Percentiles rank a stretch among this genome's conserved stretches.
These are phyloP conservation scores for Wickerhamiella parazyma DNA, from an alignment of 805 yeast species.

Conservation along the genomic window DNA sequence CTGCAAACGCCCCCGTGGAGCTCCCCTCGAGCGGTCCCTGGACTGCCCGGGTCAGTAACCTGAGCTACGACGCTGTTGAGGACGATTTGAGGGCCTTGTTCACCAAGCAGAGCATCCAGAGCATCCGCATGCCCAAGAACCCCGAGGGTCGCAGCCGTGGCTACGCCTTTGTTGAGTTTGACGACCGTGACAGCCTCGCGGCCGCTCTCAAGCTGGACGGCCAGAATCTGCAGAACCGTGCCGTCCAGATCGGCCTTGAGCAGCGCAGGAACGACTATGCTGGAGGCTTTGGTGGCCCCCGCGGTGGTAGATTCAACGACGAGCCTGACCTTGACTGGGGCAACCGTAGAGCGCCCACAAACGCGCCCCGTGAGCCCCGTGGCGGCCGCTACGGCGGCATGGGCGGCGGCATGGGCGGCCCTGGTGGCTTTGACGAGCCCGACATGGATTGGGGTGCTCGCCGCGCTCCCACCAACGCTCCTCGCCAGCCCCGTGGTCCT, in stretches of 20 bases:
- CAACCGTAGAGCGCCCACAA: slow-evolving; percentile 14
- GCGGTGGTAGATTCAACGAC: slow-evolving; percentile 7
- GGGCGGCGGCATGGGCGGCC: neutral
- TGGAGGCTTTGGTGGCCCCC: slow-evolving; percentile 18
- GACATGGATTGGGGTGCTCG: slow-evolving; percentile 33
- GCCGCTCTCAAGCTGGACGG: slow-evolving; percentile 63
- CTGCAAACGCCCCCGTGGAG: slow-evolving; percentile 54
- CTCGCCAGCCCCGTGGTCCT: slow-evolving; percentile 23
- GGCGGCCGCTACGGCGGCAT: slow-evolving; percentile 1
- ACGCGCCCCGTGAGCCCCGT: slow-evolving; percentile 7
- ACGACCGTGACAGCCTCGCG: slow-evolving; percentile 62
- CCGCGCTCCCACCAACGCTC: slow-evolving; percentile 16
- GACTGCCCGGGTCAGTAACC: slow-evolving; percentile 76
- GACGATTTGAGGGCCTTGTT: slow-evolving; percentile 30
- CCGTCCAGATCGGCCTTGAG: slow-evolving; percentile 62
- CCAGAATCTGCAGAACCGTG: slow-evolving; percentile 57
- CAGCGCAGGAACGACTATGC: slow-evolving; percentile 29
- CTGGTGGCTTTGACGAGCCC: neutral
- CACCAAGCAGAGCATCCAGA: slow-evolving; percentile 39
- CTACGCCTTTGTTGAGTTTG: slow-evolving; percentile 80
- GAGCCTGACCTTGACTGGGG: slow-evolving; percentile 19
- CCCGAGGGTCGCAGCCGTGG: slow-evolving; percentile 62
- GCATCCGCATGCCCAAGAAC: slow-evolving; percentile 64
- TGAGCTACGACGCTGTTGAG: slow-evolving; percentile 72
- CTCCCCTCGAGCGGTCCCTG: slow-evolving; percentile 86